Evolutionary conservation across 2,329 filamentous ascomycete species (phyloP), one percentile per base, ranked within the genome.

Genomic region (Colletotrichum spaethianum): DNA sequence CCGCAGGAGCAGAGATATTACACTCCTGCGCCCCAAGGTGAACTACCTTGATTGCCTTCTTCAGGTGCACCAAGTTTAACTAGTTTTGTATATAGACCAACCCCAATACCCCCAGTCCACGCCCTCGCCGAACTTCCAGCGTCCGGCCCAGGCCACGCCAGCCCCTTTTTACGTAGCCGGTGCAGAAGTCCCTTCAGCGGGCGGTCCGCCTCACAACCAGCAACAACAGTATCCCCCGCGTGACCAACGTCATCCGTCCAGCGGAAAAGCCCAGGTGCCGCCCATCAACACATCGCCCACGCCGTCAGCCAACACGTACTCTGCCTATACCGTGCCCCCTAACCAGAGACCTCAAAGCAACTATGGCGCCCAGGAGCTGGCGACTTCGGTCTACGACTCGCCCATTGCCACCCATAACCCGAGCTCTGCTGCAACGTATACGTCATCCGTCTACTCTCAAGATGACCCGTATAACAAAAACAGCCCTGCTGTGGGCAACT

Each of bases 301-400:
- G 8, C 86, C 88, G 4, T 85, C 86, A 1, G 80, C 82, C 73
- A 82, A 80, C 50, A 81, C 86, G 48, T 90, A 90, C 77, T 80
- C 84, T 46, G 79, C 85, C 7, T 89, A 89, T 74, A 77, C 81
- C 53, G 87, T 80, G 80, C 86, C 81, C 66, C 83, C 81, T 70
- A 82, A 79, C 68, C 89, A 89, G 68, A 89, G 88, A 20, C 91
- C 91, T 4, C 89, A 91, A 77, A 92, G 90, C 80, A 93, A 90
- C 14, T 93, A 93, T 76, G 91, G 91, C 36, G 89, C 93, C 0
- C 93, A 95, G 81, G 93, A 96, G 82, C 85, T 96, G 57, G 92
- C 93, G 33, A 94, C 93, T 0, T 93, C 93, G 1, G 90, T 90
- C 12, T 95, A 95, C 78, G 93, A 95, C 80, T 93, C 93, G 4